These are phyloP conservation scores for Hemileia vastatrix DNA, from an alignment of 1,284 basidiomycete species.

Conservation along the genomic window DNA sequence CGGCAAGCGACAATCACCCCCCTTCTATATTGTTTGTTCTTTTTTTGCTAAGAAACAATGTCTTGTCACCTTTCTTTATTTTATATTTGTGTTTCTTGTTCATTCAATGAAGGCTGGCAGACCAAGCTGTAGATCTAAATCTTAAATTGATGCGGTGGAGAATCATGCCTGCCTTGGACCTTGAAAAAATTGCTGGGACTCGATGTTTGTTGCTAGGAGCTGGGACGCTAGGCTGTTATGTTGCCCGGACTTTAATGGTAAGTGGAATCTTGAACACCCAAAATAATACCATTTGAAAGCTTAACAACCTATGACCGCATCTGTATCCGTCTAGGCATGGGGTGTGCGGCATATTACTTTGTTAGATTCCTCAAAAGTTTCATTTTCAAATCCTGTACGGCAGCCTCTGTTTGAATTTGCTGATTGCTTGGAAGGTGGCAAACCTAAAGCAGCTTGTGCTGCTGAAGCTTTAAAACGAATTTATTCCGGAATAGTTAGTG, in stretches of 20 bases:
- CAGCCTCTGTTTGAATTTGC: constrained; percentile 93
- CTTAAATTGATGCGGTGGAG: constrained; percentile 97
- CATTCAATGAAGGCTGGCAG: constrained; percentile 59
- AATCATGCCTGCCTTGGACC: constrained; percentile 75
- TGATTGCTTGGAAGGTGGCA: constrained; percentile 86
- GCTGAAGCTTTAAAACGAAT: constrained; percentile 77
- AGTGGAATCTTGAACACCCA: constrained; percentile 26
- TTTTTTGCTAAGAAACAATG: neutral
- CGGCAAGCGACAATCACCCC: constrained; percentile 47
- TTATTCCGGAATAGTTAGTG: constrained; percentile 76
- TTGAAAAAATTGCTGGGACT: constrained; percentile 73
- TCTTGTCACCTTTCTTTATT: neutral
- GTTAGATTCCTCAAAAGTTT: constrained; percentile 79
- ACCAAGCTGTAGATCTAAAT: constrained; percentile 93
- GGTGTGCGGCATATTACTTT: constrained; percentile 87
- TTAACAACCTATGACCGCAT: neutral
- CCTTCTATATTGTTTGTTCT: neutral
- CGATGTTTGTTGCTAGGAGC: constrained; percentile 81
- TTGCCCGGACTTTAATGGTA: constrained; percentile 78
- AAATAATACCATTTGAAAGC: neutral
- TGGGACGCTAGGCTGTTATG: constrained; percentile 93
- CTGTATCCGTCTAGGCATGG: constrained; percentile 60
- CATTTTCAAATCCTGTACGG: constrained; percentile 91
- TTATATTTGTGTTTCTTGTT: neutral
- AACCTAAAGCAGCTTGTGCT: constrained; percentile 83